phyloP scores from a whole-genome alignment of 2,329 filamentous ascomycete genomes.

The Drechslerella coelobrocha region DNA sequence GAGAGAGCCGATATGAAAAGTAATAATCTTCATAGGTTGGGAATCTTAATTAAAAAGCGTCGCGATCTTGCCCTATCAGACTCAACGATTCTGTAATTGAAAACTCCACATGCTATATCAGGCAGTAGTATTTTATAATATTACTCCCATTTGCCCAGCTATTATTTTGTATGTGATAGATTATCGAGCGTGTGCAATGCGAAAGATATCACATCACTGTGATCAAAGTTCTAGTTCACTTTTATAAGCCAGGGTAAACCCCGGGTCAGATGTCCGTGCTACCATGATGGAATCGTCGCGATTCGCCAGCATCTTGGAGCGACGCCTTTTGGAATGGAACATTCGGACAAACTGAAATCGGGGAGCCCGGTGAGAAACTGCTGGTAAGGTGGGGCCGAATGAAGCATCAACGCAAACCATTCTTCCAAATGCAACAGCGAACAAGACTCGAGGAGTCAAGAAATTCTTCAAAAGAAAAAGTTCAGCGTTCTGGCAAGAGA shows the following conservation, averaged over 20 bases:
- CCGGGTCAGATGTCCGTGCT: constrained; percentile 24
- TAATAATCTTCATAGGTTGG: neutral
- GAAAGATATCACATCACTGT: neutral
- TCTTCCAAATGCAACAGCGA: neutral
- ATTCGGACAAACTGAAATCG: neutral
- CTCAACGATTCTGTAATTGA: neutral
- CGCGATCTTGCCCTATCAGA: neutral
- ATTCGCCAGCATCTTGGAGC: constrained; percentile 22
- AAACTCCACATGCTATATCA: constrained; percentile 41
- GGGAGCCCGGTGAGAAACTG: neutral
- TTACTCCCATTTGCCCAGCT: too few species aligned
- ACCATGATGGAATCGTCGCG: constrained; percentile 3
- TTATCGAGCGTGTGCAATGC: constrained; percentile 4
- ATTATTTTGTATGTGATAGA: constrained; percentile 27
- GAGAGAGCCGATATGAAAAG: neutral
- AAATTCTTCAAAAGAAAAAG: too few species aligned
- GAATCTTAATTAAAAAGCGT: neutral
- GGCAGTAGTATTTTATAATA: constrained; percentile 24
- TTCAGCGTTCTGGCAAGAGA: neutral
- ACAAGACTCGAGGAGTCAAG: too few species aligned
- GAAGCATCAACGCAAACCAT: neutral
- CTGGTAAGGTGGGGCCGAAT: neutral
- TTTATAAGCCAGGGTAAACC: neutral
- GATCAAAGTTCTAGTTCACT: neutral
- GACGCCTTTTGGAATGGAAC: neutral